Evolutionary conservation across 1,284 basidiomycete species (phyloP), one percentile per base, ranked within the genome.

Genomic region (Gastroboletus turbinatus): DNA sequence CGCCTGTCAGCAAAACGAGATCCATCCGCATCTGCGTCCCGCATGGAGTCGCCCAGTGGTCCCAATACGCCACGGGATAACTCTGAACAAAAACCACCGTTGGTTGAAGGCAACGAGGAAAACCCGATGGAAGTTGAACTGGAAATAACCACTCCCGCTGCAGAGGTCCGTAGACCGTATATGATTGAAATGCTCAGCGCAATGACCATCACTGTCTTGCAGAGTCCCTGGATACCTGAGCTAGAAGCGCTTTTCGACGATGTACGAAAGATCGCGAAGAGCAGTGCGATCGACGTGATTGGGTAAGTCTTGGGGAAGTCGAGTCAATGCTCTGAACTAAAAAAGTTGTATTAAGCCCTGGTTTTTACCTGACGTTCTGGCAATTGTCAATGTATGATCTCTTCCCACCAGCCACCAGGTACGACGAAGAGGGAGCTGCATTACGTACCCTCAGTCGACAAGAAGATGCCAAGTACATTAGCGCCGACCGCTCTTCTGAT

Each of bases 361-460:
- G 86, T 2, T 98, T 98, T 75, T 96, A 94, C 64, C 76, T 92
- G 42, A 94, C 94, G 0, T 98, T 97, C 75, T 98, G 96, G 96
- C 94, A 96, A 69, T 72, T 98, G 52, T 90, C 91, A 0, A 88
- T 89, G 27, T 92, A 93, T 63, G 96, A 98, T 70, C 80, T 98
- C 43, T 76, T 83, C 1, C 87, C 90, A 29, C 93, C 90, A 0
- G 75, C 77, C 8, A 63, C 79, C 9, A 82, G 79, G 62, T 92
- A 92, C 55, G 83, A 89, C 45, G 88, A 90, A 63, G 85, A 89
- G 67, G 78, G 78, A 35, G 74, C 78, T 27, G 75, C 77, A n/a
- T 68, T 92, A 30, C 77, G 81, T 25, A 72, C 78, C 5, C 72
- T 88, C 30, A 85, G 82, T 63, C 80, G 80, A 8, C 77, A 84